Conservation (phyloP, 108 stramenopile species). For the Conticribra weissflogii region DNA sequence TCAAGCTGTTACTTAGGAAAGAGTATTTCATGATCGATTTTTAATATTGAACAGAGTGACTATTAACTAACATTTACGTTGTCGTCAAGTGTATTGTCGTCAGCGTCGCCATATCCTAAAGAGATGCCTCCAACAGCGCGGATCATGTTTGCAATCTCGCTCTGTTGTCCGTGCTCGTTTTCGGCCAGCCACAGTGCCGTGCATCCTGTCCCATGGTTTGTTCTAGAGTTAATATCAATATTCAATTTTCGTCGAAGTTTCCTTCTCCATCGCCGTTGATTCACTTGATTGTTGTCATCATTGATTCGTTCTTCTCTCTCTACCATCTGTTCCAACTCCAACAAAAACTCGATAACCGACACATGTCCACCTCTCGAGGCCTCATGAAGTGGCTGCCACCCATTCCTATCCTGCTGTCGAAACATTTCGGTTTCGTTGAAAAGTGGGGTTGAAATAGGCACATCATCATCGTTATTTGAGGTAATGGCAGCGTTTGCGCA, state of each 20-base stretch:
- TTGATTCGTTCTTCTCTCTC: slow-evolving; percentile 6
- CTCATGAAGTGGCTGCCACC: slow-evolving; percentile 54
- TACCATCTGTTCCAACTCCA: slow-evolving; percentile 27
- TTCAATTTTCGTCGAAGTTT: slow-evolving; percentile 20
- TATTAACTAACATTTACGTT: too few relatives aligned
- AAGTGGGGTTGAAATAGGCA: background rate
- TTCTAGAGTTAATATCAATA: slow-evolving; percentile 44
- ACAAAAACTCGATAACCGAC: slow-evolving; percentile 25
- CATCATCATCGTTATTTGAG: background rate
- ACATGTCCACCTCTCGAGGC: slow-evolving; percentile 35
- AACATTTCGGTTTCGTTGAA: slow-evolving; percentile 8
- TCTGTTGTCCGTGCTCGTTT: slow-evolving; percentile 33
- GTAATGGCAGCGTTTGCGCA: too few relatives aligned
- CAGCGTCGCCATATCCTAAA: slow-evolving; percentile 27
- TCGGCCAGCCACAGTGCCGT: slow-evolving; percentile 40
- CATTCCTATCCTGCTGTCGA: slow-evolving; percentile 42
- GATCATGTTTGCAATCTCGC: slow-evolving; percentile 29
- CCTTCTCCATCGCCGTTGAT: background rate
- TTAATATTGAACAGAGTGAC: too few relatives aligned
- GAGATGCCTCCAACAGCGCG: slow-evolving; percentile 32
- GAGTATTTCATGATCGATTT: too few relatives aligned
- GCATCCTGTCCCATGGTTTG: slow-evolving; percentile 35
- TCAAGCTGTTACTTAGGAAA: too few relatives aligned
- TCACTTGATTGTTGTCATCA: slow-evolving; percentile 17
- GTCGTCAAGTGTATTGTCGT: too few relatives aligned